These are phyloP conservation scores for Pochonia chlamydosporia DNA, from an alignment of 2,329 filamentous ascomycete genomes.

Conservation along the genomic window DNA sequence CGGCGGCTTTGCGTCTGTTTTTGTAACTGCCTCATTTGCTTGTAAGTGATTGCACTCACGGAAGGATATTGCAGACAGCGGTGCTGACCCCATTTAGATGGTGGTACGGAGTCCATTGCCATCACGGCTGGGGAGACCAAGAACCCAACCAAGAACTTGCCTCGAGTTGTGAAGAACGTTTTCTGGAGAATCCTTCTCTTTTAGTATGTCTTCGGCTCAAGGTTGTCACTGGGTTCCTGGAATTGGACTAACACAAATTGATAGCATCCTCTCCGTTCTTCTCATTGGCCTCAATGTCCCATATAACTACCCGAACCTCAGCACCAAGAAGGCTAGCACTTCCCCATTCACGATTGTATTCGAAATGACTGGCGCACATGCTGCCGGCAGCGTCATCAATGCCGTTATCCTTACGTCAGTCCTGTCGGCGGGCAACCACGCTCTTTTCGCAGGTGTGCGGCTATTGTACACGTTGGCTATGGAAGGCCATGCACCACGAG, in stretches of 20 bases:
- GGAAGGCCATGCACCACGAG: slow-evolving; percentile 46
- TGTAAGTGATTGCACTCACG: slow-evolving; percentile 32
- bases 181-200: slow-evolving; percentile 58
- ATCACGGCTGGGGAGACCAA: slow-evolving; percentile 63
- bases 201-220: slow-evolving; percentile 21
- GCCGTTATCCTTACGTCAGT: slow-evolving; percentile 43
- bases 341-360: slow-evolving; percentile 54
- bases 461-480: slow-evolving; percentile 30
- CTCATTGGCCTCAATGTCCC: slow-evolving; percentile 53
- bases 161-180: slow-evolving; percentile 58
- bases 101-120: slow-evolving; percentile 58
- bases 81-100: slow-evolving; percentile 16
- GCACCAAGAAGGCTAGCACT: slow-evolving; percentile 25
- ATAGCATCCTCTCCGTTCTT: slow-evolving; percentile 30
- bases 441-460: slow-evolving; percentile 28
- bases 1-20: slow-evolving; percentile 56
- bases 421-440: slow-evolving; percentile 31
- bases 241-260: background rate
- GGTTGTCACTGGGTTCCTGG: background rate
- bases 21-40: slow-evolving; percentile 51
- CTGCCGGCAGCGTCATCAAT: slow-evolving; percentile 50
- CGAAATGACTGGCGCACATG: slow-evolving; percentile 45
- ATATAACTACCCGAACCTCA: slow-evolving; percentile 37
- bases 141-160: slow-evolving; percentile 54
- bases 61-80: background rate